phyloP scores from a whole-genome alignment of 352 stramenopile genomes.

The Pythium angustatum region DNA sequence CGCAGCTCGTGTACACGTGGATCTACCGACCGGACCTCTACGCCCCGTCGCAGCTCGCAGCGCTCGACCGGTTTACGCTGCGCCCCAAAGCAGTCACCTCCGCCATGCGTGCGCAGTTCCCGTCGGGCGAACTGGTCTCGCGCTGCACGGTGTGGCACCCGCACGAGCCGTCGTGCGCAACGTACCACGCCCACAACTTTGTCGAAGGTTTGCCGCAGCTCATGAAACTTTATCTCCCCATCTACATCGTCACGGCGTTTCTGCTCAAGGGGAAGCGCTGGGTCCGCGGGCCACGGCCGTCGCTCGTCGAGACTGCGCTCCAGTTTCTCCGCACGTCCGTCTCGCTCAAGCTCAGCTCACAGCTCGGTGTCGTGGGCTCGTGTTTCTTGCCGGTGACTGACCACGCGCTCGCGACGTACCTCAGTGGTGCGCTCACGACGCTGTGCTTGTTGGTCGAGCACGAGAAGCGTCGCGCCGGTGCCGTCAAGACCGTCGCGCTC shows the following conservation, averaged over 20 bases:
- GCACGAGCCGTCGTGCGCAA: conserved; percentile 35
- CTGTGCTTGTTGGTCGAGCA: conserved; percentile 54
- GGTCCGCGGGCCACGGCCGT: conserved; percentile 55
- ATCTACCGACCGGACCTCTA: conserved; percentile 57
- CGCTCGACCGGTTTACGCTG: conserved; percentile 55
- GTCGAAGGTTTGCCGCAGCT: conserved; percentile 40
- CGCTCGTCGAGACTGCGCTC: conserved; percentile 32
- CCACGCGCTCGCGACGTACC: conserved; percentile 28
- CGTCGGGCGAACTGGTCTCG: conserved; percentile 37
- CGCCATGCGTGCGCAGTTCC: conserved; percentile 64
- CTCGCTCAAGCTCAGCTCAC: conserved; percentile 62
- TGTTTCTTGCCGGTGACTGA: conserved; percentile 41
- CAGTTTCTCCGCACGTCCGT: conserved; percentile 61
- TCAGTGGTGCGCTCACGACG: conserved; percentile 46
- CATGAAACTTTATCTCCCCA: conserved; percentile 58
- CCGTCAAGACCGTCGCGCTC: conserved; percentile 58
- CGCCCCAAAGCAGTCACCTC: conserved; percentile 33
- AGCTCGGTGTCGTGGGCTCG: conserved; percentile 54
- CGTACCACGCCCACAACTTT: conserved; percentile 53
- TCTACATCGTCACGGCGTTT: conserved; percentile 57
- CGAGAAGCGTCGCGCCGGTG: conserved; percentile 46
- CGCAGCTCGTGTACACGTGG: conserved; percentile 66
- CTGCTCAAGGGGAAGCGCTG: conserved; percentile 62
- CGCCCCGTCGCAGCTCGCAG: conserved; percentile 41
- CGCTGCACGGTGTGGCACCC: conserved; percentile 55